Evolutionary conservation across 1,284 basidiomycete genomes (phyloP), one percentile per base, ranked within the genome.

Genomic region (Kwoniella shivajii): DNA sequence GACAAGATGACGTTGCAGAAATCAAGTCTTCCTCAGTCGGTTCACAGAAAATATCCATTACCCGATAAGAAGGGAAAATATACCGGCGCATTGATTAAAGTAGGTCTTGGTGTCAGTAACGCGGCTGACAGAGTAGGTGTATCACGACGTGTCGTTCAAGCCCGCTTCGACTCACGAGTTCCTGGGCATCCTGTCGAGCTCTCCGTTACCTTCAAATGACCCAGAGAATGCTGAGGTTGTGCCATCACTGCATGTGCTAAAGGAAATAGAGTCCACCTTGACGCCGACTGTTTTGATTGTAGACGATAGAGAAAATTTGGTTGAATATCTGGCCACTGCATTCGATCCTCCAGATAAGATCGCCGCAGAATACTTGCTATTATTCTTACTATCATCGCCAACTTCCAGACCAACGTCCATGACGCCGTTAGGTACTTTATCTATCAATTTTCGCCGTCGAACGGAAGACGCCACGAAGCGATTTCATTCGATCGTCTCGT

Each of bases 41-140:
- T 72, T 0, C 63, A 68, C 46, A 50, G 54, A 6, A 77, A 78
- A 60, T 72, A 58, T 45, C 75, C 74, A 2, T 47, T 73, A 5
- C 60, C 67, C 2, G 59, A 53, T 1, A 34, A 46, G 11, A 49
- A 59, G 10, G 46, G 63, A 14, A 46, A 64, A 20, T 74, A 75
- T 41, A 44, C 66, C 6, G 77, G 76, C 5, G 74, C 74, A 4
- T 50, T 78, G 27, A 57, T 78, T 50, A 78, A 78, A 65, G 74
- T 74, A 34, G 38, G 60, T 53, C 26, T 5, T 3, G 26, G 16
- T 5, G 16, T 18, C 31, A 16, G 27, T 29, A 7, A 3, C 24
- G 27, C 30, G 9, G 45, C 50, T 60, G 49, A 50, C 27, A 11
- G 5, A 16, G 29, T 18, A 74, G 70, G 63, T 75, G 4, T 78